These are phyloP conservation scores for Mycena chlorophos DNA, from an alignment of 768 basidiomycete species.

Conservation along the genomic window DNA sequence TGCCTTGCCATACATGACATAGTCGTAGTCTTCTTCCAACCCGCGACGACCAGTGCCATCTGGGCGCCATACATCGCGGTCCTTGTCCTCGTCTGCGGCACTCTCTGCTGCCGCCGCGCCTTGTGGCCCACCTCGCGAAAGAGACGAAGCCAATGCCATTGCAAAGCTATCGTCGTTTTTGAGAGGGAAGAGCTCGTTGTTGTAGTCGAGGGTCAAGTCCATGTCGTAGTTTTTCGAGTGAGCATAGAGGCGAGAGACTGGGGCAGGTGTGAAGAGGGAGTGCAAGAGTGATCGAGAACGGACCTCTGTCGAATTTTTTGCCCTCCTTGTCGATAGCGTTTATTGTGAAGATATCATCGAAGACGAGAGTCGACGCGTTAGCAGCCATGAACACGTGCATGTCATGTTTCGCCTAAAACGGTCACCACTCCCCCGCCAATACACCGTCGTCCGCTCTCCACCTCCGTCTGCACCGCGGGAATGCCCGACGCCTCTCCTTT, in stretches of 20 bases:
- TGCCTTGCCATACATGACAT: conserved; percentile 99
- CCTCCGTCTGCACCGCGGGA: conserved; percentile 43
- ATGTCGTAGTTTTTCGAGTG: conserved; percentile 91
- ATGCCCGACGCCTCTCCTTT: conserved; percentile 54
- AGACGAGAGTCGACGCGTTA: conserved; percentile 73
- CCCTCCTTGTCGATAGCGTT: conserved; percentile 86
- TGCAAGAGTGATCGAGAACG: conserved; percentile 9
- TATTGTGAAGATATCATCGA: conserved; percentile 92
- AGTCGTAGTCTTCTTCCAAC: conserved; percentile 94
- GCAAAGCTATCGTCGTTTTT: conserved; percentile 69
- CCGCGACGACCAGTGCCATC: conserved; percentile 79
- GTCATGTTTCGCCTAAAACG: too few species aligned
- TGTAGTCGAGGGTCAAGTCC: conserved; percentile 92
- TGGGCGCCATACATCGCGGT: conserved; percentile 80
- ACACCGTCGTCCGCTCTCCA: conserved; percentile 40
- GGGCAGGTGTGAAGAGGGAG: conserved; percentile 12
- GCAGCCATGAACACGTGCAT: too few species aligned
- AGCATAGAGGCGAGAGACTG: conserved; percentile 90
- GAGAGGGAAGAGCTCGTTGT: conserved; percentile 86
- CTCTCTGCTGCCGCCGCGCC: conserved; percentile 49
- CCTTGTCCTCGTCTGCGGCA: conserved; percentile 62
- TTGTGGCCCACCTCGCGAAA: conserved; percentile 56
- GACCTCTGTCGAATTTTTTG: conserved; percentile 97
- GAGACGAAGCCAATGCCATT: conserved; percentile 81
- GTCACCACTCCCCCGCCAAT: too few species aligned